phyloP scores from a whole-genome alignment of 129 eudicot genomes.

The Heracleum sosnowskyi region DNA sequence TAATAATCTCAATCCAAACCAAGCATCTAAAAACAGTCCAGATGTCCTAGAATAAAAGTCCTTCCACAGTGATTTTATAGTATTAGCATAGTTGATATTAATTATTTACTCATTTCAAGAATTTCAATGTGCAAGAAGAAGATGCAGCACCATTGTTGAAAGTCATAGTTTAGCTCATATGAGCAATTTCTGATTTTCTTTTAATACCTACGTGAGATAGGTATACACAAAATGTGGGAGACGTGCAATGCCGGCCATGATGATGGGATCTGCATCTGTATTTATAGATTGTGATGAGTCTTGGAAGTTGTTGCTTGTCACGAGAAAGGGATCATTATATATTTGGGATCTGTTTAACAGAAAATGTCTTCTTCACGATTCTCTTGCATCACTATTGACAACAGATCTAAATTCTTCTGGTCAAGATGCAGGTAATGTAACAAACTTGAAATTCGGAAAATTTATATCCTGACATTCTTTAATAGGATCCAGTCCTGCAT shows the following conservation, averaged over 20 bases:
- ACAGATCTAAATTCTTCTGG: conserved; percentile 48
- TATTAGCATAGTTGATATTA: background rate
- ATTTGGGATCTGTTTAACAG: conserved; percentile 83
- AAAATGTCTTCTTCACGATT: conserved; percentile 84
- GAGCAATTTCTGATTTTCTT: background rate
- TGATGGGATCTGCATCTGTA: conserved; percentile 92
- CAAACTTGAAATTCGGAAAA: background rate
- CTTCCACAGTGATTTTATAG: background rate
- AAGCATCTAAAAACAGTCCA: background rate
- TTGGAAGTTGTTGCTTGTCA: conserved; percentile 89
- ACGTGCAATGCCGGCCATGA: conserved; percentile 91
- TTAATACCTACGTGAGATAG: conserved; percentile 27
- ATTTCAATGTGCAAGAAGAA: background rate
- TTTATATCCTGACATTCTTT: background rate
- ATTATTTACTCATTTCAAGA: no score
- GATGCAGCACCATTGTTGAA: background rate
- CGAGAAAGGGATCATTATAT: conserved; percentile 69
- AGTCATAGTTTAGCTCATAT: background rate
- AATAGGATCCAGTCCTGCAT: background rate
- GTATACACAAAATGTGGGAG: conserved; percentile 95
- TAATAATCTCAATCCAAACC: background rate
- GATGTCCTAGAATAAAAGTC: background rate
- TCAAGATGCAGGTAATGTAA: conserved; percentile 39
- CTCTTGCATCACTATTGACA: conserved; percentile 63
- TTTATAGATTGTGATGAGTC: conserved; percentile 92